Evolutionary conservation across 139 green algal species (phyloP), one percentile per base, ranked within the genome.

Genomic region (Volvox reticuliferus): DNA sequence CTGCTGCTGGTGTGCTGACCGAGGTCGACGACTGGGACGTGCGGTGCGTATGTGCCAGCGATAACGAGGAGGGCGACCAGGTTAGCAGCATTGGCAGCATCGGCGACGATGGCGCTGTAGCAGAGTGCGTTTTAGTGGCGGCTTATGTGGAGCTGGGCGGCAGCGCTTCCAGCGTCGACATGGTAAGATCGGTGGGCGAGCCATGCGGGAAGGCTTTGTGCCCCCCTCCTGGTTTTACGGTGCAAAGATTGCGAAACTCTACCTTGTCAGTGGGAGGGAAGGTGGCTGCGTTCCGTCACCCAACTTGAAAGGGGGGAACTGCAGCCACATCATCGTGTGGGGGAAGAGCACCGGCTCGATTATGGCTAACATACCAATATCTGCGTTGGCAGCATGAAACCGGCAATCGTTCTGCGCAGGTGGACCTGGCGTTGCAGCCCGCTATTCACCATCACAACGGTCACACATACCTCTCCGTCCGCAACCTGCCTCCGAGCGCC

Each of bases 111-210:
- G 79, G 55, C 50, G 50, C 50, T 1, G n/a, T 87, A 12, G 30
- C 61, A n/a, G 86, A 90, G 86, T 90, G 86, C 32, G 73, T 90
- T 19, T 44, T 90, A 32, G 86, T 90, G 18, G 86, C 30, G 21
- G n/a, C 71, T 6, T 77, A 84, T 33, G 86, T 90, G 86, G 86
- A 90, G 86, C 50, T 90, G 50, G 73, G 50, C 12, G 86, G 86
- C 71, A 84, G 71, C 24, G 86, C 86, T 5, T 62, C 50, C 13
- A 84, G 73, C n/a, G n/a, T 90, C 30, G 86, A 90, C 30, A 3
- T 63, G 86, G 86, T 90, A 44, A 32, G 85, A 32, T 1, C 18
- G 63, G 9, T n/a, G n/a, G n/a, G n/a, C n/a, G n/a, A n/a, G n/a
- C n/a, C n/a, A n/a, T n/a, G 26, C 20, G 24, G 65, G 65, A 73